Evolutionary conservation across 208 protist species (phyloP).

Genomic region (Trypanosoma platydactyli): DNA sequence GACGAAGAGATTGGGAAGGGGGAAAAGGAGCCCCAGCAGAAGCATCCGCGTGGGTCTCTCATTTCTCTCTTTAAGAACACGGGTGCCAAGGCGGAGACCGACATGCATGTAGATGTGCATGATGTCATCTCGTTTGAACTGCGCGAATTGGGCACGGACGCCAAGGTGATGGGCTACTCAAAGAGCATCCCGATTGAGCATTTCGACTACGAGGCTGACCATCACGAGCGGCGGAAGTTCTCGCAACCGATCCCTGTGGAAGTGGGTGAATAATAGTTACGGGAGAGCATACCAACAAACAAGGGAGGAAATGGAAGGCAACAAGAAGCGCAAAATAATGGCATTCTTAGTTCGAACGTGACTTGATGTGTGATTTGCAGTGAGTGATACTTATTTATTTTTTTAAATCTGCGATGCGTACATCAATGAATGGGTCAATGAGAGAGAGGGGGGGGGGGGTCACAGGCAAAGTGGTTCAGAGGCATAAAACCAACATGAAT

Average conservation of each 20-base stretch:
- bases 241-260: constrained; percentile 69
- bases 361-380: too few species aligned
- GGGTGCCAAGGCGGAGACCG: constrained; percentile 20
- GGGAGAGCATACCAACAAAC: neutral
- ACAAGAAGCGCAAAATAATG: neutral
- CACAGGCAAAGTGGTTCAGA: too few species aligned
- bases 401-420: too few species aligned
- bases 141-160: constrained; percentile 67
- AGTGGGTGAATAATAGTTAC: constrained; percentile 20
- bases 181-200: constrained; percentile 76
- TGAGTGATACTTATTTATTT: constrained; percentile 8
- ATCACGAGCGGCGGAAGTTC: constrained; percentile 63
- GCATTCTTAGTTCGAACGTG: too few species aligned
- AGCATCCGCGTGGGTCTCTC: constrained; percentile 29
- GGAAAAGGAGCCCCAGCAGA: constrained; percentile 23
- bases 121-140: constrained; percentile 69
- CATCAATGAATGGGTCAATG: too few species aligned
- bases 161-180: constrained; percentile 73
- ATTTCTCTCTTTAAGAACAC: neutral
- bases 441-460: neutral
- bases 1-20: neutral
- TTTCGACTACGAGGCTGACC: constrained; percentile 72
- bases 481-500: too few species aligned
- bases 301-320: neutral
- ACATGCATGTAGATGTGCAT: constrained; percentile 77